phyloP scores from a whole-genome alignment of 2,329 filamentous ascomycete species.

The Rhynchosporium graminicola region DNA sequence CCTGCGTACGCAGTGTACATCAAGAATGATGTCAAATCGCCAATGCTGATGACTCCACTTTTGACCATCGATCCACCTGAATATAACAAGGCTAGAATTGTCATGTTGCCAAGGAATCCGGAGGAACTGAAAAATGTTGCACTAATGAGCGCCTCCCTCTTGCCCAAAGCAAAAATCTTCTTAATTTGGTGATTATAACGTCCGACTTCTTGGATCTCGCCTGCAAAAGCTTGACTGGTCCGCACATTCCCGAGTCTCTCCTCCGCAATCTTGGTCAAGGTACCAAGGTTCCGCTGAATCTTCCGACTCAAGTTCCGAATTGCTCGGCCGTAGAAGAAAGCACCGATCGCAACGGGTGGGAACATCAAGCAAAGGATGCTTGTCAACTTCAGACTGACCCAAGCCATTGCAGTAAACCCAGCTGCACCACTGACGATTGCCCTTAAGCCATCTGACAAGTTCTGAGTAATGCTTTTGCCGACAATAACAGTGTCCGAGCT shows the following conservation, averaged over 20 bases:
- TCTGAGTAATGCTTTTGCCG: conserved; percentile 97
- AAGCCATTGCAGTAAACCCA: conserved; percentile 92
- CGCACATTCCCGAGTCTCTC: conserved; percentile 96
- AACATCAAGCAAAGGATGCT: conserved; percentile 84
- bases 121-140: conserved; percentile 88
- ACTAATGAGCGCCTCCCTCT: conserved; percentile 81
- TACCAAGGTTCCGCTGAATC: conserved; percentile 92
- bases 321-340: conserved; percentile 86
- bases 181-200: conserved; percentile 92
- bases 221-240: conserved; percentile 94
- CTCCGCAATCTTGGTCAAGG: conserved; percentile 94
- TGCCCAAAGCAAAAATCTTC: conserved; percentile 87
- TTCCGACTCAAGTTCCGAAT: conserved; percentile 88
- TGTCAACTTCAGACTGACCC: conserved; percentile 87
- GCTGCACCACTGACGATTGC: conserved; percentile 87
- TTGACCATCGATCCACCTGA: conserved; percentile 90
- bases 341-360: conserved; percentile 85
- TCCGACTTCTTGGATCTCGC: conserved; percentile 84
- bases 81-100: conserved; percentile 85
- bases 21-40: conserved; percentile 92
- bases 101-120: conserved; percentile 94
- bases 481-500: conserved; percentile 97
- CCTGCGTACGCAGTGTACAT: conserved; percentile 93
- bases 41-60: conserved; percentile 80
- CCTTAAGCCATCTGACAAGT: conserved; percentile 92